phyloP scores from a whole-genome alignment of 768 basidiomycete genomes.

The Hypsizygus marmoreus region DNA sequence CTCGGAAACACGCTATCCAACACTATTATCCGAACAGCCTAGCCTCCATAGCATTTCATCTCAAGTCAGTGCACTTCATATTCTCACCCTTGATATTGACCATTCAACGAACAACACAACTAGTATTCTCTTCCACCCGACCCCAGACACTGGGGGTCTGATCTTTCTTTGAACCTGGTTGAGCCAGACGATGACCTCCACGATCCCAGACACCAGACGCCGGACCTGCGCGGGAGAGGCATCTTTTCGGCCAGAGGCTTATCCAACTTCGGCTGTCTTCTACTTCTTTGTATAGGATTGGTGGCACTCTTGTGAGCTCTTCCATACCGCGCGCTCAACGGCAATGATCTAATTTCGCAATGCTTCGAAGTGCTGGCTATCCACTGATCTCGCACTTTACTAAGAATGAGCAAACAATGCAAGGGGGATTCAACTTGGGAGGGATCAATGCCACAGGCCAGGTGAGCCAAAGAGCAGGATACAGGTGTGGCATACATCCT shows the following conservation, averaged over 20 bases:
- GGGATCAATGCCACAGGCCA: slow-evolving; percentile 71
- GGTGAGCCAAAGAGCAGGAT: slow-evolving; percentile 25
- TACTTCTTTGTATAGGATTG: slow-evolving; percentile 46
- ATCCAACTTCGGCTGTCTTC: slow-evolving; percentile 62
- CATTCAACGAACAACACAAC: background rate
- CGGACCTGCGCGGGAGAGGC: slow-evolving; percentile 19
- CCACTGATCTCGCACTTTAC: slow-evolving; percentile 37
- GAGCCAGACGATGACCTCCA: slow-evolving; percentile 65
- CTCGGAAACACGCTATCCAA: slow-evolving; percentile 23
- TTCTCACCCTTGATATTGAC: background rate
- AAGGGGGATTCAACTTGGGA: slow-evolving; percentile 39
- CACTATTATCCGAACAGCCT: slow-evolving; percentile 10
- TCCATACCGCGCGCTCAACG: too few relatives aligned
- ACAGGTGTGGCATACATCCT: too few relatives aligned
- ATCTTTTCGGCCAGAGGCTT: slow-evolving; percentile 56
- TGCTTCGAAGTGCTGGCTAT: slow-evolving; percentile 33
- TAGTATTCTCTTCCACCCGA: slow-evolving; percentile 58
- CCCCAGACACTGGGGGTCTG: slow-evolving; percentile 55
- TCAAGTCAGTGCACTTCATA: slow-evolving; percentile 10
- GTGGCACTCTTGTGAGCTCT: slow-evolving; percentile 65
- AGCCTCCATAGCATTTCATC: slow-evolving; percentile 15
- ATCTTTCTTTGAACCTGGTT: slow-evolving; percentile 38
- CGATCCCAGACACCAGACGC: slow-evolving; percentile 49
- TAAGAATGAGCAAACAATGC: slow-evolving; percentile 19
- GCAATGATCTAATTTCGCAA: background rate